These are phyloP conservation scores for Fraxinus cuspidata DNA, from an alignment of 257 asterid species.

Conservation along the genomic window DNA sequence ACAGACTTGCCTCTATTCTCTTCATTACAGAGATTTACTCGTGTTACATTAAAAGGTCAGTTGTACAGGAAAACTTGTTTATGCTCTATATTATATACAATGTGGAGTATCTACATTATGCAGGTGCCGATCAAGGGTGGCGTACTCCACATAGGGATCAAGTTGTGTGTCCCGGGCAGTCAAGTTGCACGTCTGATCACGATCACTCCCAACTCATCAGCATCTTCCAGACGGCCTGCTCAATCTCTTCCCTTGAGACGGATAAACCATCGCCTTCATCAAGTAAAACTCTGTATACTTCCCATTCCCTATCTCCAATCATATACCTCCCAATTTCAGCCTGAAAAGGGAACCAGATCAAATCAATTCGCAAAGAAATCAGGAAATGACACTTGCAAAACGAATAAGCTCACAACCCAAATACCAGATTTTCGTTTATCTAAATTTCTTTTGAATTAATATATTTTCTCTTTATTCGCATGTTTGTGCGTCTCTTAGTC, in stretches of 20 bases:
- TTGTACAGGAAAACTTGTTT: neutral
- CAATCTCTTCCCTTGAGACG: conserved; percentile 38
- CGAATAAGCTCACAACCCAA: neutral
- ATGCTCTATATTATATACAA: neutral
- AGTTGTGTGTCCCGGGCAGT: neutral
- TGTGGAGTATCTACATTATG: neutral
- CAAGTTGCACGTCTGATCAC: neutral
- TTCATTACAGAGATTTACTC: neutral
- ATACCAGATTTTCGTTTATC: neutral
- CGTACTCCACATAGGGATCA: neutral
- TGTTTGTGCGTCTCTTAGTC: neutral
- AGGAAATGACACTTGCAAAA: neutral
- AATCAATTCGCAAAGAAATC: neutral
- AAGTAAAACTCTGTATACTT: conserved; percentile 48
- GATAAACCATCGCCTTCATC: conserved; percentile 49
- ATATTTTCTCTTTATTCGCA: neutral
- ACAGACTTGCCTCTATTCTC: neutral
- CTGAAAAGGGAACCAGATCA: conserved; percentile 32
- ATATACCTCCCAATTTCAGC: conserved; percentile 52
- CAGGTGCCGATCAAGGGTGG: neutral
- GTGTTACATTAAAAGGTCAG: neutral
- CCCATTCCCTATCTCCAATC: conserved; percentile 53
- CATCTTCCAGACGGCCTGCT: conserved; percentile 53
- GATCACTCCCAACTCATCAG: conserved; percentile 53
- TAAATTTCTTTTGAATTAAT: too few species aligned